A percentile compares a stretch with the other conserved stretches of the same genome.
Conservation (phyloP, 1,284 basidiomycete genomes). For the Trichosporon inkin region DNA sequence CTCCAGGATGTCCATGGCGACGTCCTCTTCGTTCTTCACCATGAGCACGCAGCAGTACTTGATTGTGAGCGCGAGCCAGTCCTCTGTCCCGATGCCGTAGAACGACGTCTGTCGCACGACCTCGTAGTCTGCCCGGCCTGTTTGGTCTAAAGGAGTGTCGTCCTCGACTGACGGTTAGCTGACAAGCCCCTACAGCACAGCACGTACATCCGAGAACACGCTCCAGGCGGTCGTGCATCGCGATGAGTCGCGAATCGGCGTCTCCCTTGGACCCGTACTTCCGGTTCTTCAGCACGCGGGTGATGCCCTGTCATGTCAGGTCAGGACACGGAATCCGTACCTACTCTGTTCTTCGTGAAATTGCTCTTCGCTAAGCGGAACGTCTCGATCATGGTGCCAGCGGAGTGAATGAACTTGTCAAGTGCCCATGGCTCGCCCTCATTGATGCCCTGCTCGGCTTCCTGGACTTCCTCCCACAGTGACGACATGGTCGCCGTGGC, state of each 20-base stretch:
- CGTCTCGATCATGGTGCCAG: constrained; percentile 77
- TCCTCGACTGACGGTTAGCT: constrained; percentile 34
- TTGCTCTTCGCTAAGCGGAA: constrained; percentile 80
- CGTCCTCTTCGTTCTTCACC: constrained; percentile 57
- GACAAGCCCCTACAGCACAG: neutral
- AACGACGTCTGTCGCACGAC: constrained; percentile 54
- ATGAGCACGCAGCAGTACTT: constrained; percentile 85
- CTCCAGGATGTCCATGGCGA: constrained; percentile 71
- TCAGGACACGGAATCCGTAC: constrained; percentile 27
- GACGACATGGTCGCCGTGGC: constrained; percentile 42
- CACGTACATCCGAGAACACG: constrained; percentile 38
- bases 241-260: constrained; percentile 32
- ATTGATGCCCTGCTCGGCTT: constrained; percentile 45
- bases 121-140: constrained; percentile 23
- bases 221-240: constrained; percentile 47
- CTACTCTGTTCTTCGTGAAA: constrained; percentile 70
- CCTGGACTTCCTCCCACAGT: constrained; percentile 47
- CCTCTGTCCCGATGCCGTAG: constrained; percentile 74
- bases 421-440: constrained; percentile 48
- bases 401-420: constrained; percentile 69
- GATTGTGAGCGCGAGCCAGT: constrained; percentile 81
- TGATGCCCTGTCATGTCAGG: constrained; percentile 34
- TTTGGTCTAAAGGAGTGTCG: constrained; percentile 37
- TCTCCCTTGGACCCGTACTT: constrained; percentile 28
- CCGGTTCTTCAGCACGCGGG: constrained; percentile 32